phyloP scores from a whole-genome alignment of 371 early-diverging fungal species.

The Coemansia sp. region DNA sequence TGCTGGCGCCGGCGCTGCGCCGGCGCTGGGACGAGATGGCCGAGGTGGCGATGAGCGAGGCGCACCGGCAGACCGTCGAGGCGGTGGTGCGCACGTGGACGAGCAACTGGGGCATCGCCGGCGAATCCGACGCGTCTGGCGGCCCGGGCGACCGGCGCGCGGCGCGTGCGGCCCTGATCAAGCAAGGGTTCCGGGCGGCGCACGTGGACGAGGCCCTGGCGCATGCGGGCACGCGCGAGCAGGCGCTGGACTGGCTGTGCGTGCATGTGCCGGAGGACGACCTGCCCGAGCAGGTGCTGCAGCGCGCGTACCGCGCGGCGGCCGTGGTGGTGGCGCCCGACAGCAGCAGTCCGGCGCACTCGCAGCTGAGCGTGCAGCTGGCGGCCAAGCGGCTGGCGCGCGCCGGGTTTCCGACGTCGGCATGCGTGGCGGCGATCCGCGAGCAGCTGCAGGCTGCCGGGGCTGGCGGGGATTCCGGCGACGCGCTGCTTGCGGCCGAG shows the following conservation, averaged over 20 bases:
- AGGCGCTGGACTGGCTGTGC: constrained; percentile 86
- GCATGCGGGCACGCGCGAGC: constrained; percentile 55
- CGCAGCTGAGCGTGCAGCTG: constrained; percentile 58
- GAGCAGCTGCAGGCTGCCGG: background rate
- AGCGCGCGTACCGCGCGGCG: constrained; percentile 55
- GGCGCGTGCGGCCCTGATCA: constrained; percentile 56
- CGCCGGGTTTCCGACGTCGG: constrained; percentile 32
- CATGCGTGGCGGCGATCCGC: background rate
- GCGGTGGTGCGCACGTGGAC: constrained; percentile 59
- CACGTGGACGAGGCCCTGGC: constrained; percentile 75
- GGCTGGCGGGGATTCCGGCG: too few species aligned
- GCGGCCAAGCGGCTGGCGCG: constrained; percentile 47
- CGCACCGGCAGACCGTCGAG: constrained; percentile 63
- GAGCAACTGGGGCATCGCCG: constrained; percentile 24
- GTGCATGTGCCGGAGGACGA: constrained; percentile 88
- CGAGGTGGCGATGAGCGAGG: constrained; percentile 67
- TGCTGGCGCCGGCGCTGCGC: constrained; percentile 14
- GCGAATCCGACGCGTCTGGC: background rate
- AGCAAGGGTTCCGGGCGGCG: constrained; percentile 69
- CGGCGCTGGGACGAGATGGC: constrained; percentile 70
- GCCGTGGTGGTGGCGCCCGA: constrained; percentile 52
- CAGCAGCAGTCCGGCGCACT: constrained; percentile 46
- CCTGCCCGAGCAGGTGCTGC: constrained; percentile 64
- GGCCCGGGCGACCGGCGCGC: constrained; percentile 1
- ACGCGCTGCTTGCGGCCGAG: background rate